Evolutionary conservation across 2,329 filamentous ascomycete species (phyloP), one percentile per base, ranked within the genome.

Genomic region (Colletotrichum cordylinicola): DNA sequence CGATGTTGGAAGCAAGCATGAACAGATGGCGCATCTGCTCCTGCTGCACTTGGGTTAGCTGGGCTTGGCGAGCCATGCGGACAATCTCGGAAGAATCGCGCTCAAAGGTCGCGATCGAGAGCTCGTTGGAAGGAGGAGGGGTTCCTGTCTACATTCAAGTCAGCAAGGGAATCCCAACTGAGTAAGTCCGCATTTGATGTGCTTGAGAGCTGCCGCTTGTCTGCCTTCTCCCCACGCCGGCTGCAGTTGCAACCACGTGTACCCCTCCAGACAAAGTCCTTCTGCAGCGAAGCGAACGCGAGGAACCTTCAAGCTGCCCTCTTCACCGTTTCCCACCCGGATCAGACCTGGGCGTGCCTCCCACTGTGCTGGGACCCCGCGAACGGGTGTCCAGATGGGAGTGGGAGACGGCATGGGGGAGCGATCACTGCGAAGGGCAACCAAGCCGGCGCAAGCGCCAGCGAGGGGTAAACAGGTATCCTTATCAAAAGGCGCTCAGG

Each of bases 131-230:
- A 8, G 8, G 55, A 58, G n/a, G 55, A 58, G 16, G 12, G 9
- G 43, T 52, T 21, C 43, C 43, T 35, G 60, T 9, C 60, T 62
- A 62, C 60, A 37, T 62, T 62, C 60, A 62, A 62, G 60, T 62
- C 60, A 62, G 31, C 60, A 33, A 37, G 60, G 60, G 60, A 13
- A 58, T 21, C 60, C 31, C 60, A 37, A 37, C 60, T 62, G 60
- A 62, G 31, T 62, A 62, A 62, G 60, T 62, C 60, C 60, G 60
- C 60, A 62, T 62, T 21, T 62, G 60, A 37, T 33, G 13, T 62
- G 60, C 60, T n/a, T 12, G 60, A 21, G 18, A 13, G n/a, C 43
- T 52, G 60, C 33, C 60, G 60, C 58, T 62, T 21, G 60, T 37
- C 60, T 1, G 60, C 60, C 10, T 21, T 15, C 56, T 24, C 29